Conservation (phyloP, 2,329 filamentous ascomycete genomes). For the Rhexocercosporidium sp. region DNA sequence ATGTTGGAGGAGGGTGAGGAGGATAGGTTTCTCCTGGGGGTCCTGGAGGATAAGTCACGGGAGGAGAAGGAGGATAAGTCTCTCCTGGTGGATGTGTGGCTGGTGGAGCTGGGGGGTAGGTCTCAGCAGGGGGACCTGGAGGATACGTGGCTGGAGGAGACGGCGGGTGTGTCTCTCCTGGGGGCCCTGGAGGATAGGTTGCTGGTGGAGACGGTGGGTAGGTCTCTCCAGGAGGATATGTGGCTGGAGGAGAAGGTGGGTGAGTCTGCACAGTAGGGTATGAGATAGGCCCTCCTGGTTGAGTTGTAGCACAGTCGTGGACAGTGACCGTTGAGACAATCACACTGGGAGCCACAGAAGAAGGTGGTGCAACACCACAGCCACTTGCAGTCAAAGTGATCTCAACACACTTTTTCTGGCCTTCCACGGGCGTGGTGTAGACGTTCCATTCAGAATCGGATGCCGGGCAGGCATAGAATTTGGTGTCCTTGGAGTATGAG, state of each 20-base stretch:
- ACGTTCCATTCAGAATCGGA: slow-evolving; percentile 60
- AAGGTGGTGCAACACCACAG: slow-evolving; percentile 39
- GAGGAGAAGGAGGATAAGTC: background rate
- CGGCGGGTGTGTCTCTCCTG: background rate
- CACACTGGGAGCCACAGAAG: background rate
- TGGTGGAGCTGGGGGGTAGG: background rate
- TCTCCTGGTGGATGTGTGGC: background rate
- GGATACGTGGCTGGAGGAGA: background rate
- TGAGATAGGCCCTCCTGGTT: background rate
- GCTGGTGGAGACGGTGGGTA: background rate
- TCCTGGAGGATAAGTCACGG: background rate
- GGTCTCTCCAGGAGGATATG: background rate
- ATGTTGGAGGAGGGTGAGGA: background rate
- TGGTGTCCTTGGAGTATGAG: slow-evolving; percentile 51
- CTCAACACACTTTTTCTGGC: slow-evolving; percentile 54
- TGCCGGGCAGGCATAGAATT: slow-evolving; percentile 66
- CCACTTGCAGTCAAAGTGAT: slow-evolving; percentile 52
- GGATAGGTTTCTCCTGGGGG: background rate
- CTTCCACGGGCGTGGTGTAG: slow-evolving; percentile 50
- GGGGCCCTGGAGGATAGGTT: background rate
- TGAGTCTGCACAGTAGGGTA: background rate
- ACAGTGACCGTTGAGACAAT: slow-evolving; percentile 22
- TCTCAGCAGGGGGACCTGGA: background rate
- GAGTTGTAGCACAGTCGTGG: slow-evolving; percentile 17
- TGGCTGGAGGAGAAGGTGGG: background rate